Evolutionary conservation across 1,284 basidiomycete genomes (phyloP).

Genomic region (Rhodotorula mucilaginosa): DNA sequence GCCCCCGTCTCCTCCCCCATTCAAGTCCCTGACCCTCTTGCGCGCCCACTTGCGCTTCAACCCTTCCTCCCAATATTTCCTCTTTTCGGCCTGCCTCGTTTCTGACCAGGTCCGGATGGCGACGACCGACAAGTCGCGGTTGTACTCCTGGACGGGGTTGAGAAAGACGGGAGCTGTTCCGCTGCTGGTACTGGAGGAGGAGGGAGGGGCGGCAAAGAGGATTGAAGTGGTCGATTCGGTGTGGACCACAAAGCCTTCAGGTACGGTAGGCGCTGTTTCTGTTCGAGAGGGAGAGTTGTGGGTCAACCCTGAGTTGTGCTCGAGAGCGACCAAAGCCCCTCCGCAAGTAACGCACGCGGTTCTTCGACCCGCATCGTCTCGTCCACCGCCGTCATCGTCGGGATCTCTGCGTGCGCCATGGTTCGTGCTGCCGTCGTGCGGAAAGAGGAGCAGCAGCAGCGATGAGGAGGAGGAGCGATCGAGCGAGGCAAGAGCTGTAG

Average conservation of each 20-base stretch:
- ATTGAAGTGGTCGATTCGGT: constrained; percentile 38
- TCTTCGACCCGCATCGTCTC: constrained; percentile 2
- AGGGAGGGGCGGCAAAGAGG: constrained; percentile 27
- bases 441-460: too few species aligned
- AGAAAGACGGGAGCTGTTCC: constrained; percentile 61
- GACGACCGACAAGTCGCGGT: constrained; percentile 87
- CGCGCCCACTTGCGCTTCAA: constrained; percentile 48
- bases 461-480: too few species aligned
- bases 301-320: neutral
- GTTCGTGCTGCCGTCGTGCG: too few species aligned
- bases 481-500: too few species aligned
- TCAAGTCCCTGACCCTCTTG: constrained; percentile 27
- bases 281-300: neutral
- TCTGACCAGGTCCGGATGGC: constrained; percentile 84
- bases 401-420: too few species aligned
- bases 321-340: neutral
- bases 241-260: constrained; percentile 34
- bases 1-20: constrained; percentile 18
- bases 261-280: neutral
- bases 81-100: constrained; percentile 64
- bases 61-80: constrained; percentile 59
- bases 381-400: too few species aligned
- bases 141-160: constrained; percentile 98
- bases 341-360: neutral
- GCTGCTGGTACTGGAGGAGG: constrained; percentile 1